Evolutionary conservation across 1,284 basidiomycete genomes (phyloP).

Genomic region (Blastosporella zonata): DNA sequence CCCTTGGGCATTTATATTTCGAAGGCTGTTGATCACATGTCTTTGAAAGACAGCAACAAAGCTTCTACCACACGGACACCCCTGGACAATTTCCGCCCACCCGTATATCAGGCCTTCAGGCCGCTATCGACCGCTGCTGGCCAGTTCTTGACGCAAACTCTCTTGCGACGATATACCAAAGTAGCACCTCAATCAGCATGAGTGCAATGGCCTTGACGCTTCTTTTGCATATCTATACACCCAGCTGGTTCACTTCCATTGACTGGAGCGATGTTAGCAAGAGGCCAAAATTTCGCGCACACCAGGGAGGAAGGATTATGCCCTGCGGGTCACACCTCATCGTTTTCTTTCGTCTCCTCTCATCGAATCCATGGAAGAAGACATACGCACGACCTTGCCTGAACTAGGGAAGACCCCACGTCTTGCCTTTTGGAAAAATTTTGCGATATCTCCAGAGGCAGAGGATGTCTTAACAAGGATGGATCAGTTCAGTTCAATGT

Average conservation of each 20-base stretch:
- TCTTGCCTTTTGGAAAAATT: conserved; percentile 7
- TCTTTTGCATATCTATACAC: neutral
- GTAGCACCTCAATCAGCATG: neutral
- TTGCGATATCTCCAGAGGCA: neutral
- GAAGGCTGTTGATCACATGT: too few relatives aligned
- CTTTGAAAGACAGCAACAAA: too few relatives aligned
- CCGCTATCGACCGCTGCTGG: too few relatives aligned
- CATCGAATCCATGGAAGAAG: neutral
- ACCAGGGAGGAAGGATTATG: neutral
- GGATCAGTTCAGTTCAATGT: neutral
- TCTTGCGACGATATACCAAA: neutral
- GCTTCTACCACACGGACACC: too few relatives aligned
- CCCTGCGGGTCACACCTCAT: neutral
- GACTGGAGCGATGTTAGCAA: neutral
- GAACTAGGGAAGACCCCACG: neutral
- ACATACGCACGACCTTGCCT: too few relatives aligned
- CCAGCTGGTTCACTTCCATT: neutral
- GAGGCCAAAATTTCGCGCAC: neutral
- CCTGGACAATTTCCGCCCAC: too few relatives aligned
- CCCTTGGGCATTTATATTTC: too few relatives aligned
- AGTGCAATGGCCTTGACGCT: neutral
- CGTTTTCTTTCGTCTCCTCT: neutral
- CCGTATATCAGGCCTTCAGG: too few relatives aligned
- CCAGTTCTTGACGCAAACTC: neutral
- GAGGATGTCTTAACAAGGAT: neutral